Conservation (phyloP, 1,139 yeast genomes). For the Nadsonia starkeyi-henricii region DNA sequence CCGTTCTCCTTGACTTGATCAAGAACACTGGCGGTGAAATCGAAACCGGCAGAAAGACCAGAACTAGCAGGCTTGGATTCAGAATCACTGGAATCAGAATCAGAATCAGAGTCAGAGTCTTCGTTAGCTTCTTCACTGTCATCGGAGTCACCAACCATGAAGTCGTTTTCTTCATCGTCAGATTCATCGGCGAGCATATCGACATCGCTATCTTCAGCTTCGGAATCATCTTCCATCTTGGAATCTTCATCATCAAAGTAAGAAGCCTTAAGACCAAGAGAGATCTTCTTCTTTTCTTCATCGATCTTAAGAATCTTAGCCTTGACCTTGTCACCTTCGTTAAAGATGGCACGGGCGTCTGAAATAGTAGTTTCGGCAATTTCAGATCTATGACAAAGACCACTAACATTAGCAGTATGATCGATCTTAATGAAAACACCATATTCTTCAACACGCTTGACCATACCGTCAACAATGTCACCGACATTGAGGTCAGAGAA, state of each 20-base stretch:
- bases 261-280: slow-evolving; percentile 90
- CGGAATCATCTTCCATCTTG: slow-evolving; percentile 26
- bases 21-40: slow-evolving; percentile 84
- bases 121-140: slow-evolving; percentile 19
- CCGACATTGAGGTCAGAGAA: slow-evolving; percentile 58
- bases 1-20: slow-evolving; percentile 54
- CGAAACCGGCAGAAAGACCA: slow-evolving; percentile 73
- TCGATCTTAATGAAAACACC: slow-evolving; percentile 83
- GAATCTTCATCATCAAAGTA: slow-evolving; percentile 40
- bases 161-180: slow-evolving; percentile 20
- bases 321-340: slow-evolving; percentile 81
- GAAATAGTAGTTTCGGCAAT: slow-evolving; percentile 59
- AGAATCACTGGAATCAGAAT: slow-evolving; percentile 16
- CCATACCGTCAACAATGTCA: slow-evolving; percentile 58
- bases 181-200: slow-evolving; percentile 19
- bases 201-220: slow-evolving; percentile 20
- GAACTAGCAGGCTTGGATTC: slow-evolving; percentile 14
- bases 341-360: slow-evolving; percentile 45
- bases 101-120: slow-evolving; percentile 18
- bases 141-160: slow-evolving; percentile 19
- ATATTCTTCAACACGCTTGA: slow-evolving; percentile 65
- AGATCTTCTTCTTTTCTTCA: slow-evolving; percentile 52
- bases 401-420: slow-evolving; percentile 62
- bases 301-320: slow-evolving; percentile 61
- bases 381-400: slow-evolving; percentile 78